Evolutionary conservation across 2,329 filamentous ascomycete genomes (phyloP).

Genomic region (Coccinonectria pachysandricola): DNA sequence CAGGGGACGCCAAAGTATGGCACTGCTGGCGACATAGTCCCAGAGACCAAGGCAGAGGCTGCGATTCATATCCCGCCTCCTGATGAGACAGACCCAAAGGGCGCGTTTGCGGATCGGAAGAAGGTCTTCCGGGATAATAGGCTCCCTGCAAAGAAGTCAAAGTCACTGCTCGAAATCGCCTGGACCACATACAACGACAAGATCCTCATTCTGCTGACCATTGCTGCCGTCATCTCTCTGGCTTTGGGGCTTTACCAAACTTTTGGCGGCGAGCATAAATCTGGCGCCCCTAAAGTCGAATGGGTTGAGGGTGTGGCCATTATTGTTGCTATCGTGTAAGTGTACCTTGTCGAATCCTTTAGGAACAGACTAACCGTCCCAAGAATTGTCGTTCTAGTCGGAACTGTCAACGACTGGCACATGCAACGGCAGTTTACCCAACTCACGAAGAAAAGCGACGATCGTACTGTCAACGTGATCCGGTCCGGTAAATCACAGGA

Average conservation of each 20-base stretch:
- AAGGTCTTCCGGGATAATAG: constrained; percentile 48
- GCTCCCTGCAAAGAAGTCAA: constrained; percentile 53
- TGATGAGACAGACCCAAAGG: constrained; percentile 11
- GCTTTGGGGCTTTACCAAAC: constrained; percentile 62
- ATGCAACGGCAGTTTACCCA: constrained; percentile 57
- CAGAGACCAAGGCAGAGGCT: constrained; percentile 16
- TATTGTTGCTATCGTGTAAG: constrained; percentile 46
- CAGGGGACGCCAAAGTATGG: constrained; percentile 27
- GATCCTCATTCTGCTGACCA: constrained; percentile 58
- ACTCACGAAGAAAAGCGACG: constrained; percentile 51
- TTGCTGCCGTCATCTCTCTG: constrained; percentile 58
- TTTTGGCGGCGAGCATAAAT: constrained; percentile 37
- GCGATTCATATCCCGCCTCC: constrained; percentile 17
- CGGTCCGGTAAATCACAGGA: constrained; percentile 55
- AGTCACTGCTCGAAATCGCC: constrained; percentile 48
- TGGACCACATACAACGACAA: constrained; percentile 68
- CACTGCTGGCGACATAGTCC: constrained; percentile 21
- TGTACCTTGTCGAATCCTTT: no score
- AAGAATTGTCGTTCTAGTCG: constrained; percentile 50
- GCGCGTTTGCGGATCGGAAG: constrained; percentile 21
- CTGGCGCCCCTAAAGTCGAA: constrained; percentile 44
- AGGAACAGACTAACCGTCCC: constrained; percentile 4
- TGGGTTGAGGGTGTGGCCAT: constrained; percentile 62
- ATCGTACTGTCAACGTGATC: constrained; percentile 55
- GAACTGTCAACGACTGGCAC: constrained; percentile 56